phyloP scores from a whole-genome alignment of 225 moss, liverwort and hornwort species.

The Lunularia cruciata region DNA sequence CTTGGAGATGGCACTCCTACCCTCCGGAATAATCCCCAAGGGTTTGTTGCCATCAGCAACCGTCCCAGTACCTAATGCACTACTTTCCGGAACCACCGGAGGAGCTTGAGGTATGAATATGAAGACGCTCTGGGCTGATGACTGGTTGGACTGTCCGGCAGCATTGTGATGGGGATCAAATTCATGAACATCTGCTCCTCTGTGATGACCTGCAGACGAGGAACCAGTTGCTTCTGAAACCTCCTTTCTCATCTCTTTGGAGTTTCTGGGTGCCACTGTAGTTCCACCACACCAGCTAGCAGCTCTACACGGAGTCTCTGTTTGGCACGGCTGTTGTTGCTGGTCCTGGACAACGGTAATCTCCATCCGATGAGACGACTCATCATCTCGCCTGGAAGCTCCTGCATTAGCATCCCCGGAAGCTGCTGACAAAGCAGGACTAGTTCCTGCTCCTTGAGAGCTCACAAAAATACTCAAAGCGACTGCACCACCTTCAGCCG shows the following conservation, averaged over 20 bases:
- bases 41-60: background rate
- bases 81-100: background rate
- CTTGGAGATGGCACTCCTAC: conserved; percentile 22
- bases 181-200: conserved; percentile 16
- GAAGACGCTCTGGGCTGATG: conserved; percentile 18
- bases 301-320: background rate
- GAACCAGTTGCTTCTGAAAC: background rate
- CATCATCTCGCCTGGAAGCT: background rate
- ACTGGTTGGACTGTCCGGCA: conserved; percentile 2
- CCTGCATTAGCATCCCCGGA: no score
- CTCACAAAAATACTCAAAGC: conserved; percentile 1
- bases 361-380: background rate
- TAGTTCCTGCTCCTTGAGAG: background rate
- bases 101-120: conserved; percentile 15
- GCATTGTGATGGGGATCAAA: conserved; percentile 5
- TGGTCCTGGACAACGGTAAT: conserved; percentile 13
- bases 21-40: background rate
- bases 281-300: conserved; percentile 16
- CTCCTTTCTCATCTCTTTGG: conserved; percentile 13
- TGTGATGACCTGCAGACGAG: background rate
- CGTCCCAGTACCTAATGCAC: background rate
- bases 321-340: background rate
- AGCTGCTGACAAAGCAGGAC: background rate
- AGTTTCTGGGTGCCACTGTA: background rate
- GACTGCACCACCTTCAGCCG: background rate